phyloP scores from a whole-genome alignment of 805 yeast genomes.

The Pichia paraexigua region DNA sequence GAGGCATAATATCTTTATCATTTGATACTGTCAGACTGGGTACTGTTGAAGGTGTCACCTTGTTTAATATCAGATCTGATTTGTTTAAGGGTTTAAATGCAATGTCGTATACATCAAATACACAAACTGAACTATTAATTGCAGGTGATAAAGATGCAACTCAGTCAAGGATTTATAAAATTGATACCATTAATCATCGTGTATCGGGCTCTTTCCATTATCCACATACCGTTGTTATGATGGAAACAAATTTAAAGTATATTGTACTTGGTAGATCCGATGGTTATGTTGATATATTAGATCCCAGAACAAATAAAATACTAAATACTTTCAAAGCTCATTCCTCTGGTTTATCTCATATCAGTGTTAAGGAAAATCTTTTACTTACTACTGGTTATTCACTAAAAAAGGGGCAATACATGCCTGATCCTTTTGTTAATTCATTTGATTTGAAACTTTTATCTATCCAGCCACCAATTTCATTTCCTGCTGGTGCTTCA shows the following conservation, averaged over 20 bases:
- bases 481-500: conserved; percentile 86
- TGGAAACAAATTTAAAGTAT: conserved; percentile 45
- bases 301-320: conserved; percentile 40
- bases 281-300: conserved; percentile 59
- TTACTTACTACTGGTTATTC: conserved; percentile 80
- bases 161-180: conserved; percentile 29
- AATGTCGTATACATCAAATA: conserved; percentile 35
- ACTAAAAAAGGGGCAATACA: conserved; percentile 46
- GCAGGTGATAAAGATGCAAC: conserved; percentile 30
- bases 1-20: conserved; percentile 53
- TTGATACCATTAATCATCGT: conserved; percentile 35
- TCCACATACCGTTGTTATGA: conserved; percentile 35
- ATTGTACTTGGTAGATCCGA: conserved; percentile 50
- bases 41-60: conserved; percentile 47
- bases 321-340: conserved; percentile 52
- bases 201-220: conserved; percentile 34
- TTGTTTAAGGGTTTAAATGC: conserved; percentile 28
- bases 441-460: conserved; percentile 71
- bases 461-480: conserved; percentile 67
- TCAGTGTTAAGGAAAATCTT: conserved; percentile 57
- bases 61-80: conserved; percentile 26
- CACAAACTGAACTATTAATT: conserved; percentile 37
- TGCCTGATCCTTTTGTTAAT: conserved; percentile 74
- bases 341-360: conserved; percentile 51
- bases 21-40: conserved; percentile 44